Percentiles rank a stretch among this genome's conserved stretches.
Conservation (phyloP, 305 asterid genomes). For the Vinca major region DNA sequence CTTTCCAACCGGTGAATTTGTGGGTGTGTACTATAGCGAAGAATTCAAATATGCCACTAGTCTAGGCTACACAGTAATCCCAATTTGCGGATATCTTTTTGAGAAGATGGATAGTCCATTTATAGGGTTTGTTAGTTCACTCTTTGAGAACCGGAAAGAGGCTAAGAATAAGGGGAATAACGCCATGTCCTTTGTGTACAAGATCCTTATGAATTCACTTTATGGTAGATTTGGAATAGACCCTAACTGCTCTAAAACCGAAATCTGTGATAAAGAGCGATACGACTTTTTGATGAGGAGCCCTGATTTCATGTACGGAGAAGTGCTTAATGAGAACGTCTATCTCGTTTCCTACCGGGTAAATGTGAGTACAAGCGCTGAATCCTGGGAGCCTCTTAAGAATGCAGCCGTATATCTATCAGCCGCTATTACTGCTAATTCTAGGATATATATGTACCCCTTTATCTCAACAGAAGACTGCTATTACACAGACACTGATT, state of each 20-base stretch:
- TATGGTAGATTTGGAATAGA: constrained; percentile 7
- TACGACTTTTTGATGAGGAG: background rate
- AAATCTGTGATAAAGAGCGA: background rate
- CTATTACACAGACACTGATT: constrained; percentile 19
- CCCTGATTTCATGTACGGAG: background rate
- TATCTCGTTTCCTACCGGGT: background rate
- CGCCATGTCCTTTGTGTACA: background rate
- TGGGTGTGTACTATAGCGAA: too few relatives aligned
- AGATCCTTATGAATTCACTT: background rate
- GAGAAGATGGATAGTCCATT: too few relatives aligned
- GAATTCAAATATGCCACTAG: too few relatives aligned
- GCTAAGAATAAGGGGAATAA: background rate
- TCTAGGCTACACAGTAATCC: too few relatives aligned
- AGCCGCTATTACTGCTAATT: constrained; percentile 15
- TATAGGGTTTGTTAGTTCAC: too few relatives aligned
- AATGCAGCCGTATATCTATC: background rate
- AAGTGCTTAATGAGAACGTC: background rate
- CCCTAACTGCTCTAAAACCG: background rate
- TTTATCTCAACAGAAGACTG: constrained; percentile 16
- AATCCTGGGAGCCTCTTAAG: background rate
- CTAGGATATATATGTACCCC: constrained; percentile 6
- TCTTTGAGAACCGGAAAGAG: too few relatives aligned
- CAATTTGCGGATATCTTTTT: too few relatives aligned
- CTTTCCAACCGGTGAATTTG: too few relatives aligned
- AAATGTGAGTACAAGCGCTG: background rate